phyloP scores from a whole-genome alignment of 306 rosid genomes.

The Nissolia schottii region DNA sequence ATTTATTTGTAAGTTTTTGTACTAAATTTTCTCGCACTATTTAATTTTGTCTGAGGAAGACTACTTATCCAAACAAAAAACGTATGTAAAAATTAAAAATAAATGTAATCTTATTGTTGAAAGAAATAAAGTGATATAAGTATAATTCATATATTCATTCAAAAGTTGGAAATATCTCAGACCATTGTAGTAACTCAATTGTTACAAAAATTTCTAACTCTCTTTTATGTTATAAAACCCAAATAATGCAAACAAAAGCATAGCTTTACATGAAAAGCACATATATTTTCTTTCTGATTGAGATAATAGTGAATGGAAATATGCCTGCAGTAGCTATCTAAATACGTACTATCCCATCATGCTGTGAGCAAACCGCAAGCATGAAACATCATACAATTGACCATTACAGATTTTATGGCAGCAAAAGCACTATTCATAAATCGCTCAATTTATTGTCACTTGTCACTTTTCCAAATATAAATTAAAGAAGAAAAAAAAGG shows the following conservation, averaged over 20 bases:
- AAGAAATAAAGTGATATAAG: too few species aligned
- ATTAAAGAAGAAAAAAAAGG: too few species aligned
- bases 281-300: background rate
- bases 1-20: too few species aligned
- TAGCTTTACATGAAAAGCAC: background rate
- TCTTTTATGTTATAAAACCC: background rate
- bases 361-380: background rate
- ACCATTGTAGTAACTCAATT: too few species aligned
- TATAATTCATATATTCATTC: too few species aligned
- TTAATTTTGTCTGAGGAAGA: too few species aligned
- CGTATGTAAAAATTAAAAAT: too few species aligned
- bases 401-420: background rate
- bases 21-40: too few species aligned
- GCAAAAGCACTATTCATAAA: background rate
- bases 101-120: too few species aligned
- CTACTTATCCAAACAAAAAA: too few species aligned
- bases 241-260: background rate
- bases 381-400: background rate
- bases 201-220: too few species aligned
- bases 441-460: background rate
- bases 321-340: background rate
- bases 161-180: too few species aligned
- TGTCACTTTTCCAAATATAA: background rate
- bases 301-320: background rate
- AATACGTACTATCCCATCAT: background rate